Evolutionary conservation across 163 green algal genomes (phyloP), one percentile per base, ranked within the genome.

Genomic region (Scenedesmus sp.): DNA sequence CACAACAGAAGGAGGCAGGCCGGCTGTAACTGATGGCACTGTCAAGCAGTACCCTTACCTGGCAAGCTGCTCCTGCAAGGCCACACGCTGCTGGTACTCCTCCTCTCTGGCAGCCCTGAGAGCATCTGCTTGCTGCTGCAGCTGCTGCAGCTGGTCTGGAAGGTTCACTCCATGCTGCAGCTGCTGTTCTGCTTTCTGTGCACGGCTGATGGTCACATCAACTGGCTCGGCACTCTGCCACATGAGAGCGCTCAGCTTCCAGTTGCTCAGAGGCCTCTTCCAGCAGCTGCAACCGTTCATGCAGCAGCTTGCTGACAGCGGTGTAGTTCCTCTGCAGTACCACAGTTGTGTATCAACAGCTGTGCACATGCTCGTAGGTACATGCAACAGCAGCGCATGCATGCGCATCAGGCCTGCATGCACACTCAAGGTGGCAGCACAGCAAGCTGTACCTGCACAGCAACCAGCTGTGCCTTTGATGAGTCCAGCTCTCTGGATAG

Each of bases 301-400:
- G 85, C 30, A 89, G 44, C 18, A 89, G 42, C 20, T 51, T 70
- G 44, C 43, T 73, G 16, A 89, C 68, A 49, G 85, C 37, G 1
- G 30, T 30, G 44, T 89, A 89, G 46, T 89, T 89, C 9, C 85
- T 33, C 56, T 83, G 85, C 42, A 84, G 42, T 43, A 37, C 0
- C 78, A 65, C 13, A n/a, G 12, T 33, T 13, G 35, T 81, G 13
- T 46, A 12, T n/a, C 7, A 81, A 18, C 35, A 44, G 72, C 72
- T 33, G 13, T 81, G 72, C 30, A 76, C 30, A 76, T 76, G 30
- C 65, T 40, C 0, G 30, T 18, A 22, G 9, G 3, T 40, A 30
- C 30, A 10, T 76, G 30, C 65, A 76, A 40, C 65, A 76, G 30
- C 65, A 33, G 16, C 30, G 56, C 56, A 70, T 70, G 56, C 22